phyloP scores from a whole-genome alignment of 345 rosid species.

The Garcia nutans region DNA sequence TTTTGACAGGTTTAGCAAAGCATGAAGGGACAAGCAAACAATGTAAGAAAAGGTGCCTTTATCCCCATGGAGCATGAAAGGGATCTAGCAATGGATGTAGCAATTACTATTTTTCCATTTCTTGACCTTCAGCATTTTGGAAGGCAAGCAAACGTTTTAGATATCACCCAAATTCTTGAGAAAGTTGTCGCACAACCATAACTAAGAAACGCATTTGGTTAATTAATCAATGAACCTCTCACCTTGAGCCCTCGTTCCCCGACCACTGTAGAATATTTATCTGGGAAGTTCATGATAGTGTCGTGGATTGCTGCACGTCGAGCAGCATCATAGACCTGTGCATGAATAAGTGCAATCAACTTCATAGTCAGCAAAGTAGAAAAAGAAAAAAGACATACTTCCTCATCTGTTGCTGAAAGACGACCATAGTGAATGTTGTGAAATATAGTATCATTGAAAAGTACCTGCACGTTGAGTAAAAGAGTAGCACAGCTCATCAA shows the following conservation, averaged over 20 bases:
- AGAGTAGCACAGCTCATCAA: slow-evolving; percentile 17
- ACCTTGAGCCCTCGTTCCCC: slow-evolving; percentile 99
- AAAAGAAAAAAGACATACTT: slow-evolving; percentile 43
- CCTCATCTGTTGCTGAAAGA: slow-evolving; percentile 89
- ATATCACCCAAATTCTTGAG: not conserved
- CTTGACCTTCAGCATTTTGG: not conserved
- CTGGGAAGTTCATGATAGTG: slow-evolving; percentile 85
- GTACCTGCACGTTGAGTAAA: slow-evolving; percentile 59
- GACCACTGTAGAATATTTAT: slow-evolving; percentile 83
- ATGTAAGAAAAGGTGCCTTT: not conserved
- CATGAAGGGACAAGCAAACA: not conserved
- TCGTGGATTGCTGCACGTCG: slow-evolving; percentile 93
- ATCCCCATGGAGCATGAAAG: not conserved
- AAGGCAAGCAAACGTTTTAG: not conserved
- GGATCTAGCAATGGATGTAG: too few species aligned
- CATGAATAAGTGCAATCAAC: slow-evolving; percentile 3
- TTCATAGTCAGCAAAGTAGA: not conserved
- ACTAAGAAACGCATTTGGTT: not conserved
- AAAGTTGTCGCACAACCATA: not conserved
- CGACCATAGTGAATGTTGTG: slow-evolving; percentile 93
- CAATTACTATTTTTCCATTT: not conserved
- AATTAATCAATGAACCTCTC: slow-evolving; percentile 28
- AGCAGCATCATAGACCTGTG: slow-evolving; percentile 96
- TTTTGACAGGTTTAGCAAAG: too few species aligned
- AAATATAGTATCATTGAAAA: slow-evolving; percentile 90